Evolutionary conservation across 768 basidiomycete genomes (phyloP).

Genomic region (Candolleomyces efflorescens): DNA sequence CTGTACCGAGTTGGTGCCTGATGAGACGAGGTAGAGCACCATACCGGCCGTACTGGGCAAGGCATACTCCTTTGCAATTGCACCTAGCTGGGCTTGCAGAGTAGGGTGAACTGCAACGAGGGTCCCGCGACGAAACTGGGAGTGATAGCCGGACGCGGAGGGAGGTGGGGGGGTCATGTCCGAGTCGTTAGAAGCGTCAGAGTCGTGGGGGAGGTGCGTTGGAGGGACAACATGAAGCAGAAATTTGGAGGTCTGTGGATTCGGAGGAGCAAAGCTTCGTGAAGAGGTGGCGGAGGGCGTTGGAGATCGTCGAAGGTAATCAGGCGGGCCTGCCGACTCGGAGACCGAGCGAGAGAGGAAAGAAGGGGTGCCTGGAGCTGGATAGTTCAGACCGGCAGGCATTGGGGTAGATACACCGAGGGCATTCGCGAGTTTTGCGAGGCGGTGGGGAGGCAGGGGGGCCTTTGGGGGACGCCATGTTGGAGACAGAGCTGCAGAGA

Average conservation of each 20-base stretch:
- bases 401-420: constrained; percentile 76
- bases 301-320: constrained; percentile 44
- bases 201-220: constrained; percentile 61
- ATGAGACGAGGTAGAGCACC: constrained; percentile 70
- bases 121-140: constrained; percentile 79
- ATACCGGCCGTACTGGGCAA: constrained; percentile 84
- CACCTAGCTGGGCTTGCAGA: constrained; percentile 74
- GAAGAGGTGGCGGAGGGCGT: constrained; percentile 46
- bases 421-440: constrained; percentile 82
- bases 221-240: constrained; percentile 86
- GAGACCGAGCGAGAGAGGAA: constrained; percentile 31
- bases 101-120: constrained; percentile 83
- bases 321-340: constrained; percentile 26
- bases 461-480: constrained; percentile 65
- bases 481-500: constrained; percentile 27
- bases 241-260: constrained; percentile 52
- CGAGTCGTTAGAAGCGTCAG: constrained; percentile 34
- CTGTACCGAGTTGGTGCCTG: constrained; percentile 12
- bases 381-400: constrained; percentile 37
- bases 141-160: constrained; percentile 69
- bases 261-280: constrained; percentile 27
- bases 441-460: constrained; percentile 70
- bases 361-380: constrained; percentile 18
- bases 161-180: constrained; percentile 50
- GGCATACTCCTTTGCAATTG: constrained; percentile 92